Percentiles rank a stretch among this genome's conserved stretches.
Evolutionary conservation across 495 filamentous ascomycete genomes (phyloP).

Genomic region (Trichoderma gamsii): DNA sequence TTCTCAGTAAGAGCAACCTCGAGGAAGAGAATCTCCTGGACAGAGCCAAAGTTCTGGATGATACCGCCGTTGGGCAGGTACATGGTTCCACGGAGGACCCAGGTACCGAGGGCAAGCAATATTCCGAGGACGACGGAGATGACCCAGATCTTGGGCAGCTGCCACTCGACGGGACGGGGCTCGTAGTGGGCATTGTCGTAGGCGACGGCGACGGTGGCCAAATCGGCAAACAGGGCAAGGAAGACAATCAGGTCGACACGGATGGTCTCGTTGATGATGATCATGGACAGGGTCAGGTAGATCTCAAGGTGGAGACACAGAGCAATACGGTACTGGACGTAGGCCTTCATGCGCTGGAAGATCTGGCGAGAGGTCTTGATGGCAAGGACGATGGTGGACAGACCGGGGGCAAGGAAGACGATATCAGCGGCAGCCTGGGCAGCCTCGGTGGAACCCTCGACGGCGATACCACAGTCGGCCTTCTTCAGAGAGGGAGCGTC

Average conservation of each 20-base stretch:
- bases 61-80: conserved; percentile 65
- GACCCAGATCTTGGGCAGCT: conserved; percentile 85
- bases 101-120: conserved; percentile 73
- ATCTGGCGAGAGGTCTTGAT: conserved; percentile 92
- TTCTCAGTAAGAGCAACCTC: conserved; percentile 88
- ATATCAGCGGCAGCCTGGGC: conserved; percentile 91
- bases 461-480: conserved; percentile 88
- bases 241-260: conserved; percentile 85
- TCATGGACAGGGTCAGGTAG: conserved; percentile 86
- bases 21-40: conserved; percentile 79
- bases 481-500: conserved; percentile 95
- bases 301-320: conserved; percentile 84
- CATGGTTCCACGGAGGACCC: conserved; percentile 78
- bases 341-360: conserved; percentile 95
- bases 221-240: conserved; percentile 90
- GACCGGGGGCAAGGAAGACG: conserved; percentile 84
- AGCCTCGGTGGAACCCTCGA: conserved; percentile 88
- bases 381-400: conserved; percentile 87
- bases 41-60: conserved; percentile 76
- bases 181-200: conserved; percentile 91
- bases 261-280: conserved; percentile 72
- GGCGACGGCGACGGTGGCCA: conserved; percentile 86
- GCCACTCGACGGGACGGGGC: conserved; percentile 86
- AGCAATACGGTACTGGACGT: conserved; percentile 92
- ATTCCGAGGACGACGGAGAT: conserved; percentile 77